phyloP scores from a whole-genome alignment of 2,329 filamentous ascomycete genomes.

The Colletotrichum musae region DNA sequence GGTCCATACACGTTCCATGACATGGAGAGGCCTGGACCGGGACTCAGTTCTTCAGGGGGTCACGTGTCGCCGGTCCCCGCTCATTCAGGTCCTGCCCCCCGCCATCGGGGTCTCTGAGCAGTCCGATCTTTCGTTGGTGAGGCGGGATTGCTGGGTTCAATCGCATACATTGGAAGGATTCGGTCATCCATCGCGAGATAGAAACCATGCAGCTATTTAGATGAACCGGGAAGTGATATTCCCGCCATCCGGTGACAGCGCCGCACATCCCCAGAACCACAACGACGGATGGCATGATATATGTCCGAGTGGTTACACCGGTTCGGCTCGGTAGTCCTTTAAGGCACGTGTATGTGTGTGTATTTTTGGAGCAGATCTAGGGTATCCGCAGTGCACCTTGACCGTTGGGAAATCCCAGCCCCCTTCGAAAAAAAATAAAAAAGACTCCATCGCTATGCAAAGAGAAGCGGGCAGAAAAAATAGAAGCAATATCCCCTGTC shows the following conservation, averaged over 20 bases:
- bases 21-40: background rate
- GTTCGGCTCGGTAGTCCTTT: background rate
- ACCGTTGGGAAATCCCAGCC: background rate
- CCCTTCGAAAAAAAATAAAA: no score
- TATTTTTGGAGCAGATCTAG: no score
- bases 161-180: background rate
- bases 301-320: background rate
- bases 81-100: background rate
- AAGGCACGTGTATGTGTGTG: background rate
- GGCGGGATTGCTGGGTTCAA: no score
- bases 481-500: no score
- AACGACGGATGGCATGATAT: background rate
- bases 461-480: background rate
- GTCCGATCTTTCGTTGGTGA: no score
- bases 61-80: background rate
- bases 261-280: background rate
- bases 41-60: background rate
- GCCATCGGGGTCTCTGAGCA: background rate
- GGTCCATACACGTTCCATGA: slow-evolving; percentile 1
- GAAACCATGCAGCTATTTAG: background rate
- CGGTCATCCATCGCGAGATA: background rate
- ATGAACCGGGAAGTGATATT: no score
- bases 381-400: no score
- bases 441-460: slow-evolving; percentile 28
- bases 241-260: background rate